These are phyloP conservation scores for Candida incommunis DNA, from an alignment of 805 yeast genomes.

Conservation along the genomic window DNA sequence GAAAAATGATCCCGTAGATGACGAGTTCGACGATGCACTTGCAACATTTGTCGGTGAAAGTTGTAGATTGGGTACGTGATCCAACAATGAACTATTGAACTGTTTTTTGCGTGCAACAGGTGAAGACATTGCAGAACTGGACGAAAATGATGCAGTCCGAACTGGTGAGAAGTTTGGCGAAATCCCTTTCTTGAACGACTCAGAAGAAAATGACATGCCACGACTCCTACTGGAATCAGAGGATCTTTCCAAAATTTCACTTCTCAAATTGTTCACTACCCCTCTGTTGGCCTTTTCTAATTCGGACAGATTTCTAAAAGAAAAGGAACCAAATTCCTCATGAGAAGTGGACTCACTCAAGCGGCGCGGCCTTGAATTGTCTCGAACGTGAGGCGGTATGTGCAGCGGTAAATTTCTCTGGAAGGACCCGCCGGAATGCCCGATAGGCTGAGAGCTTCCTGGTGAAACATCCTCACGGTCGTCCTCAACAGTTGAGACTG, in stretches of 20 bases:
- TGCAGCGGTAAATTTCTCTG: constrained; percentile 26
- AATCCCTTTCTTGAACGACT: constrained; percentile 18
- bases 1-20: neutral
- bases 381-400: constrained; percentile 45
- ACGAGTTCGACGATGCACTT: neutral
- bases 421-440: neutral
- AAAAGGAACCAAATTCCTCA: constrained; percentile 76
- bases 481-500: constrained; percentile 3
- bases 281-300: constrained; percentile 90
- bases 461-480: neutral
- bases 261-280: constrained; percentile 72
- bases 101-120: constrained; percentile 20
- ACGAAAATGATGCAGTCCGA: constrained; percentile 25
- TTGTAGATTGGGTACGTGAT: neutral
- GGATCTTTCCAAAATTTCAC: constrained; percentile 50
- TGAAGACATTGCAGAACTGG: constrained; percentile 18
- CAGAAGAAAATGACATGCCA: constrained; percentile 32
- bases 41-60: neutral
- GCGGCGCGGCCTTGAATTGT: constrained; percentile 53
- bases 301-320: constrained; percentile 77
- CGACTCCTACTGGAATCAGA: constrained; percentile 16
- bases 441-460: neutral
- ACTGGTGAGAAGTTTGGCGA: constrained; percentile 14
- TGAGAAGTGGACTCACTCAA: constrained; percentile 51
- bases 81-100: neutral